A percentile compares a stretch with the other conserved stretches of the same genome.
These are phyloP conservation scores for Rubia peregrina DNA, from an alignment of 305 asterid genomes.

Conservation along the genomic window DNA sequence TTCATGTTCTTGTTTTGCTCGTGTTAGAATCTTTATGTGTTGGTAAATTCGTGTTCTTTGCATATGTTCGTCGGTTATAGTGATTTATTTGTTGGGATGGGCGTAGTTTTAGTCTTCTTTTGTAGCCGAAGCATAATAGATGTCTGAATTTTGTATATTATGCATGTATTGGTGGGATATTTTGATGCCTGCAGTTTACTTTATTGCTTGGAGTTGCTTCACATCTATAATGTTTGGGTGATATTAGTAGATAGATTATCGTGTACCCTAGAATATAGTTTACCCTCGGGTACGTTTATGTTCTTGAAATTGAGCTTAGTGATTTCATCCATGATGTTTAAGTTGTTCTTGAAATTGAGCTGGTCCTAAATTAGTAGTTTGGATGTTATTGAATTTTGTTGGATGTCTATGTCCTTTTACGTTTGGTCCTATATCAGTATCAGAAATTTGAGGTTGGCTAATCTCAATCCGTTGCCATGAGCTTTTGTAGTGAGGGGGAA, in stretches of 20 bases:
- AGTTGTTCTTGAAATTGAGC: background rate
- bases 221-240: background rate
- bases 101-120: background rate
- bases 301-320: too few relatives aligned
- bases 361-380: background rate
- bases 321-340: too few relatives aligned
- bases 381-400: background rate
- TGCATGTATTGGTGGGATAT: too few relatives aligned
- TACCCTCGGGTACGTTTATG: too few relatives aligned
- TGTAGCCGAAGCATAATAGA: background rate
- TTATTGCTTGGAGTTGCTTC: background rate
- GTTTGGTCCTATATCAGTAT: background rate
- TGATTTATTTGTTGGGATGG: background rate
- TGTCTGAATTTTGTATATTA: too few relatives aligned
- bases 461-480: too few relatives aligned
- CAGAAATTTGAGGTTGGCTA: background rate
- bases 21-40: background rate
- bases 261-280: too few relatives aligned
- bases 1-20: background rate
- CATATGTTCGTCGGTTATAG: background rate
- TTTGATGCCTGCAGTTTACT: background rate
- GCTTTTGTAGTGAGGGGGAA: too few relatives aligned
- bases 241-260: too few relatives aligned
- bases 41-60: background rate
- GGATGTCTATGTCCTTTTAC: background rate